These are phyloP conservation scores for Penicillium pancosmium DNA, from an alignment of 495 filamentous ascomycete genomes.

Conservation along the genomic window DNA sequence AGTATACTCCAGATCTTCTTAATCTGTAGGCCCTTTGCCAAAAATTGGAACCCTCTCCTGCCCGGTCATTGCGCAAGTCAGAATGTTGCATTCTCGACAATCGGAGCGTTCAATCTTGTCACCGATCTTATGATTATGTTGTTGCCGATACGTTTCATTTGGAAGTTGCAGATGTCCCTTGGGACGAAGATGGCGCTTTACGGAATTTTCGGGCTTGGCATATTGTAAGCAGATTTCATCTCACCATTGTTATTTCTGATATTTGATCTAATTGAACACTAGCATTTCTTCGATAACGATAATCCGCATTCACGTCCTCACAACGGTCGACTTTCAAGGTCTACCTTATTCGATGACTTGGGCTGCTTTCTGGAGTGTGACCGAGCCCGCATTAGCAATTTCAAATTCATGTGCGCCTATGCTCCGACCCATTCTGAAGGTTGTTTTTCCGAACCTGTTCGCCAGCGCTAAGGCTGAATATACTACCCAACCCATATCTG, in stretches of 20 bases:
- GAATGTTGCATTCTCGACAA: conserved; percentile 29
- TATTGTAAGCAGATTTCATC: conserved; percentile 15
- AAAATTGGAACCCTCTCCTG: conserved; percentile 21
- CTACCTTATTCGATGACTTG: conserved; percentile 30
- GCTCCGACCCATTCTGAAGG: conserved; percentile 26
- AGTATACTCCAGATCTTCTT: conserved; percentile 32
- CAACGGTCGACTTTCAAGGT: conserved; percentile 22
- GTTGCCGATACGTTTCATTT: conserved; percentile 45
- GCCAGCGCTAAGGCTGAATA: conserved; percentile 17
- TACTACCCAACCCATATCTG: conserved; percentile 11
- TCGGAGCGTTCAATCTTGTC: conserved; percentile 36
- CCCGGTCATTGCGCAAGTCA: conserved; percentile 24
- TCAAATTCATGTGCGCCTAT: conserved; percentile 27
- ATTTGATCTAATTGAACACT: not conserved
- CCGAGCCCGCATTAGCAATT: conserved; percentile 27
- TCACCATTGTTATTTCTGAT: not conserved
- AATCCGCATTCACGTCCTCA: conserved; percentile 28
- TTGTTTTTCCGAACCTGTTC: conserved; percentile 19
- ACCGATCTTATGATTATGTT: conserved; percentile 47
- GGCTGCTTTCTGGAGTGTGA: conserved; percentile 31
- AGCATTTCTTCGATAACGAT: conserved; percentile 31
- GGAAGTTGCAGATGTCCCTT: conserved; percentile 33
- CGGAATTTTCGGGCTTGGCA: conserved; percentile 23
- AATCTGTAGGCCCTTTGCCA: conserved; percentile 35
- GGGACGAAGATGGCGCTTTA: conserved; percentile 26